A percentile compares a stretch with the other conserved stretches of the same genome.
Evolutionary conservation across 805 yeast species (phyloP).

Genomic region (Jamesozyma lodderae): DNA sequence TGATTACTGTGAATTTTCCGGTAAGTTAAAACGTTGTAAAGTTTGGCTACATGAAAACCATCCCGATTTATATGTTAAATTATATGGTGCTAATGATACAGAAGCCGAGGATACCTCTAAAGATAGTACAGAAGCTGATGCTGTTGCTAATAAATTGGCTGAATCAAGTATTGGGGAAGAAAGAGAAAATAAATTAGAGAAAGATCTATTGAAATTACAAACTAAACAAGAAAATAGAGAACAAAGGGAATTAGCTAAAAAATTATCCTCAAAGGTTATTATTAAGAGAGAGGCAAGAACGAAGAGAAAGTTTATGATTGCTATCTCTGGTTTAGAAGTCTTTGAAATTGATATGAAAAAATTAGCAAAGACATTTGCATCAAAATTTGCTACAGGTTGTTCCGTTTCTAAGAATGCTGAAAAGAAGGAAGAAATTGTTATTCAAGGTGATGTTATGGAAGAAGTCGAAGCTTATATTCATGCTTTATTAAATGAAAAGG

Average conservation of each 20-base stretch:
- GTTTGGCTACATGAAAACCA: conserved; percentile 64
- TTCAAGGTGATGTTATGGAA: conserved; percentile 93
- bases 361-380: conserved; percentile 82
- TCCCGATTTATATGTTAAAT: conserved; percentile 43
- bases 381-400: conserved; percentile 94
- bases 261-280: conserved; percentile 68
- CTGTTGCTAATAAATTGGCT: conserved; percentile 31
- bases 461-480: conserved; percentile 74
- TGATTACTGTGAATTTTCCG: conserved; percentile 88
- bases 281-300: conserved; percentile 86
- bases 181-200: conserved; percentile 72
- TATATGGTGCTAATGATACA: conserved; percentile 43
- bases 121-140: conserved; percentile 35
- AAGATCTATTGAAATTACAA: conserved; percentile 77
- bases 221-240: conserved; percentile 77
- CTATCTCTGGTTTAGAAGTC: conserved; percentile 81
- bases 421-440: conserved; percentile 82
- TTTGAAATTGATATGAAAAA: conserved; percentile 85
- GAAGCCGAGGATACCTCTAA: conserved; percentile 20
- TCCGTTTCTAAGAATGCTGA: conserved; percentile 84
- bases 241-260: conserved; percentile 73
- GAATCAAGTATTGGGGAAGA: conserved; percentile 58
- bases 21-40: conserved; percentile 70
- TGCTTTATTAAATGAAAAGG: conserved; percentile 68
- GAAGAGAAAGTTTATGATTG: conserved; percentile 77